Evolutionary conservation across 768 basidiomycete species (phyloP).

Genomic region (Pleurotus tuoliensis): DNA sequence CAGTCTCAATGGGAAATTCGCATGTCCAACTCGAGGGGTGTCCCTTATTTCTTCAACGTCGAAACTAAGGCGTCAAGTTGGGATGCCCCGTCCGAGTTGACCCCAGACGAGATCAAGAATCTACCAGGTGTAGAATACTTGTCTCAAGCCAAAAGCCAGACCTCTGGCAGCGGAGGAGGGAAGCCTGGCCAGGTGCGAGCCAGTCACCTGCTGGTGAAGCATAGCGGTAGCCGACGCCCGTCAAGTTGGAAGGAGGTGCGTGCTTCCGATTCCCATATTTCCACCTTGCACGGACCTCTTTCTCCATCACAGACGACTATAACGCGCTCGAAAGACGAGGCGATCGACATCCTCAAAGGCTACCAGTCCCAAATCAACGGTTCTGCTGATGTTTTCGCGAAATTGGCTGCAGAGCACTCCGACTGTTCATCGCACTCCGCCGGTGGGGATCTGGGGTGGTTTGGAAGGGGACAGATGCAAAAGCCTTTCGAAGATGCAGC

Average conservation of each 20-base stretch:
- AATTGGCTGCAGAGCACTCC: slow-evolving; percentile 72
- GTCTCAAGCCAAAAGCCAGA: slow-evolving; percentile 9
- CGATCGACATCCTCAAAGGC: slow-evolving; percentile 68
- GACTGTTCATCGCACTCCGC: slow-evolving; percentile 87
- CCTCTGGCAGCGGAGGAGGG: slow-evolving; percentile 13
- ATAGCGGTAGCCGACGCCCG: slow-evolving; percentile 71
- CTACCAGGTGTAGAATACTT: slow-evolving; percentile 68
- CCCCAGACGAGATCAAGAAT: slow-evolving; percentile 51
- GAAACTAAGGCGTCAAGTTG: slow-evolving; percentile 71
- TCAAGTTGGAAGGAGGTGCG: slow-evolving; percentile 81
- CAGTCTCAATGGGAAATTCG: slow-evolving; percentile 78
- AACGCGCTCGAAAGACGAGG: slow-evolving; percentile 85
- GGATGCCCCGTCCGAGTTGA: slow-evolving; percentile 65
- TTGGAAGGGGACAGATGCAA: slow-evolving; percentile 90
- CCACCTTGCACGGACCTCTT: no score
- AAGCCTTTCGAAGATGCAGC: slow-evolving; percentile 93
- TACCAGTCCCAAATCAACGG: slow-evolving; percentile 61
- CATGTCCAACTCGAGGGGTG: slow-evolving; percentile 68
- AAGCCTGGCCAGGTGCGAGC: slow-evolving; percentile 69
- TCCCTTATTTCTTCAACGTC: slow-evolving; percentile 88
- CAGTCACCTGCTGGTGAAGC: slow-evolving; percentile 95
- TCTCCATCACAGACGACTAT: slow-evolving; percentile 55
- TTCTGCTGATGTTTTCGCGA: slow-evolving; percentile 60
- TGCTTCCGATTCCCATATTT: not conserved
- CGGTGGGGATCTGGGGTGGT: slow-evolving; percentile 86